These are phyloP conservation scores for Botryobasidium botryosum DNA, from an alignment of 768 basidiomycete species.

Conservation along the genomic window DNA sequence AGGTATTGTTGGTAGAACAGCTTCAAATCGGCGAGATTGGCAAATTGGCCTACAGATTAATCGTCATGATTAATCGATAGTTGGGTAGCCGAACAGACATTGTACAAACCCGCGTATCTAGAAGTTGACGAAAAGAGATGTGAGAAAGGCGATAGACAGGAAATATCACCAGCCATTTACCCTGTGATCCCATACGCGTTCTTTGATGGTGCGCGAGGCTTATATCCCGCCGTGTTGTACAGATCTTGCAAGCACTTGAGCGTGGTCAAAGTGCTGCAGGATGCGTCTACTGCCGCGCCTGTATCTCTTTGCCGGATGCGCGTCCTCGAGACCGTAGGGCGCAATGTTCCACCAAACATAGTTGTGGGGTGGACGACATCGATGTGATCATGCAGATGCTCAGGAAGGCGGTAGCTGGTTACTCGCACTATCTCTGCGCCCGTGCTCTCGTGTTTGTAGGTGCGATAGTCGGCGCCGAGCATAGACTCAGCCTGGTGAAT, in stretches of 20 bases:
- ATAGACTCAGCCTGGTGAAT: conserved; percentile 1
- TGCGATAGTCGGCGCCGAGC: background rate
- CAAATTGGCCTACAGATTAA: conserved; percentile 6
- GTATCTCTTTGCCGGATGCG: no score
- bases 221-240: no score
- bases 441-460: background rate
- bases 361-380: conserved; percentile 10
- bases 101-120: no score
- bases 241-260: no score
- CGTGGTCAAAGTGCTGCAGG: no score
- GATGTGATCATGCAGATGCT: conserved; percentile 4
- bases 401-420: conserved; percentile 5
- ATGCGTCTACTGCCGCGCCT: no score
- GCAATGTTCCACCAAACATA: conserved; percentile 5
- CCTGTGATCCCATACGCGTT: conserved; percentile 3
- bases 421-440: conserved; percentile 6
- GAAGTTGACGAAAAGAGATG: no score
- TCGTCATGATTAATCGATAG: no score
- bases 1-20: conserved; percentile 5
- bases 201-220: conserved; percentile 5
- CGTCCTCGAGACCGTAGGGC: background rate
- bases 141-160: no score
- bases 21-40: conserved; percentile 6
- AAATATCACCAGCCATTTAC: no score
- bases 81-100: no score